phyloP scores from a whole-genome alignment of 345 rosid species.

The Brassica carinata region DNA sequence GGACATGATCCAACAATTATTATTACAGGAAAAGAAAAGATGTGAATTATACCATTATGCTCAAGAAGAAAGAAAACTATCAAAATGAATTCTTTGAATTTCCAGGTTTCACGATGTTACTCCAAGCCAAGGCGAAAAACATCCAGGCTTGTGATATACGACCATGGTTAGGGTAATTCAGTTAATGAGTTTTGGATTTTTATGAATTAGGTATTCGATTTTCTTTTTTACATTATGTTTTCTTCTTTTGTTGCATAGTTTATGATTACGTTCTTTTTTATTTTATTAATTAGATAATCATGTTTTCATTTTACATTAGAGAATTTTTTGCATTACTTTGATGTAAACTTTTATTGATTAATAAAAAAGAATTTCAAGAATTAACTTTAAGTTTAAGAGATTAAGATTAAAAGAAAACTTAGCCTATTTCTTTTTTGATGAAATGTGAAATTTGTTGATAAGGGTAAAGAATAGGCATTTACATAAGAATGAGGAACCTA shows the following conservation, averaged over 20 bases:
- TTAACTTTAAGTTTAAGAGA: background rate
- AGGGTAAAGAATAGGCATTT: too few relatives aligned
- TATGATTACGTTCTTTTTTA: background rate
- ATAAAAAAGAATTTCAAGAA: background rate
- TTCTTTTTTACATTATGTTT: background rate
- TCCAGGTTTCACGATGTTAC: background rate
- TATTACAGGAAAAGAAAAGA: background rate
- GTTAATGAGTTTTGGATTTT: background rate
- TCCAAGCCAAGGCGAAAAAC: background rate
- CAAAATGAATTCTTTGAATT: background rate
- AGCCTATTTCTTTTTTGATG: background rate
- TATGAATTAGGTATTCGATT: background rate
- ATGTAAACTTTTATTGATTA: background rate
- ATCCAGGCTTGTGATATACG: background rate
- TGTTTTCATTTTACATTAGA: background rate
- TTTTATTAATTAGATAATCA: background rate
- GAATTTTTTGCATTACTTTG: background rate
- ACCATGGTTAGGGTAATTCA: background rate
- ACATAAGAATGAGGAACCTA: too few relatives aligned
- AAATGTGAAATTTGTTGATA: too few relatives aligned
- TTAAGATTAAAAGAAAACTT: background rate
- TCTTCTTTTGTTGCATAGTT: background rate
- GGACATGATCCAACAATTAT: background rate
- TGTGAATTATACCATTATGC: background rate
- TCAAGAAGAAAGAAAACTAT: background rate